Evolutionary conservation across 2,329 filamentous ascomycete genomes (phyloP).

Genomic region (Fusarium floridanum): DNA sequence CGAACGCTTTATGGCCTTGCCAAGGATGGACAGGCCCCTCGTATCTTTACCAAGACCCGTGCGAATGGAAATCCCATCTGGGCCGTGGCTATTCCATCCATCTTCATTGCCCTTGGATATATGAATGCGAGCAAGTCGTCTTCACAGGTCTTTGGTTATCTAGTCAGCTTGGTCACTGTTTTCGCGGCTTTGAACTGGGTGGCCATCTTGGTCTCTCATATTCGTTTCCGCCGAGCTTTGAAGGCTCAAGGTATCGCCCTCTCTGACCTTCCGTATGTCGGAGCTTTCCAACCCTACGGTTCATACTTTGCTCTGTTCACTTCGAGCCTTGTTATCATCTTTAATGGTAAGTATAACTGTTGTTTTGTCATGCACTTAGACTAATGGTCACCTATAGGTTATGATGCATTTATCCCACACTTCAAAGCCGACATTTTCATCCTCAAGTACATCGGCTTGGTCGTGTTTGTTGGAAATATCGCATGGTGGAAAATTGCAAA

Average conservation of each 20-base stretch:
- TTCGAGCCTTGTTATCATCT: conserved; percentile 64
- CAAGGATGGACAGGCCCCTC: conserved; percentile 55
- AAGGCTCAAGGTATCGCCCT: conserved; percentile 53
- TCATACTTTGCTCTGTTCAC: conserved; percentile 52
- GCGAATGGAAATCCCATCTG: conserved; percentile 55
- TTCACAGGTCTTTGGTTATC: conserved; percentile 55
- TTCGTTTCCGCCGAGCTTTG: conserved; percentile 55
- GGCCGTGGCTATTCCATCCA: conserved; percentile 51
- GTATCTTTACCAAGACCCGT: conserved; percentile 46
- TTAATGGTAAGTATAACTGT: conserved; percentile 54
- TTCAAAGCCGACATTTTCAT: conserved; percentile 75
- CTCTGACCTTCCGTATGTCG: conserved; percentile 54
- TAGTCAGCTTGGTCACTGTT: conserved; percentile 58
- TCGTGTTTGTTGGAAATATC: conserved; percentile 66
- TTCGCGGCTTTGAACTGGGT: conserved; percentile 60
- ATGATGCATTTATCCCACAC: conserved; percentile 71
- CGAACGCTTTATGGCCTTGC: conserved; percentile 53
- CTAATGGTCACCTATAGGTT: conserved; percentile 54
- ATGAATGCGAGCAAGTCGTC: conserved; percentile 55
- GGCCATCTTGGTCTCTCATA: conserved; percentile 55
- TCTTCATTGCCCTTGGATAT: conserved; percentile 55
- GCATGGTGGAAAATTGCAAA: conserved; percentile 74
- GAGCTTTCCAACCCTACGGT: conserved; percentile 55
- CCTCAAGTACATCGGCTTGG: conserved; percentile 63
- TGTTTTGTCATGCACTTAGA: not conserved